Conservation (phyloP, 2,329 filamentous ascomycete species). For the Fusarium tjaetaba region DNA sequence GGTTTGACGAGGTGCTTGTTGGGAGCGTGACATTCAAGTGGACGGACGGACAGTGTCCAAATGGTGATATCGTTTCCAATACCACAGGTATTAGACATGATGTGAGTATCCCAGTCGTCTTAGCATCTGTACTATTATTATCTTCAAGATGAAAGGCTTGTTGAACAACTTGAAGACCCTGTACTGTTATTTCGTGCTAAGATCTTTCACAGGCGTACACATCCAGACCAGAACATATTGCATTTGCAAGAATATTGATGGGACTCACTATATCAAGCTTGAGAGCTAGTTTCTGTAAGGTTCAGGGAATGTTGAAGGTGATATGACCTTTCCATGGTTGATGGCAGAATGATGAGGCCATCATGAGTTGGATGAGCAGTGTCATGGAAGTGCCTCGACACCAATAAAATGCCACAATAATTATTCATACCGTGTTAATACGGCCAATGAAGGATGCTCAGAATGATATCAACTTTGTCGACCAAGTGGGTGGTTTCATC, state of each 20-base stretch:
- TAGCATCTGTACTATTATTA: not conserved
- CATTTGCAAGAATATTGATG: not conserved
- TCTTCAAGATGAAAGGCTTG: not conserved
- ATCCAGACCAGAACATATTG: not conserved
- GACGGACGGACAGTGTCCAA: not conserved
- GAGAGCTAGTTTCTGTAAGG: not conserved
- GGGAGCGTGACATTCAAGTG: not conserved
- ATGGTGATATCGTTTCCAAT: not conserved
- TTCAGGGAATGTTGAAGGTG: not conserved
- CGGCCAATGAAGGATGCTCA: not conserved
- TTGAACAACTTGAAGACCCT: no score
- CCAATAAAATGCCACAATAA: not conserved
- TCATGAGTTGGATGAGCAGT: conserved; percentile 5
- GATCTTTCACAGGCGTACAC: not conserved
- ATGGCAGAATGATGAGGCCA: not conserved
- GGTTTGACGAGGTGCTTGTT: not conserved
- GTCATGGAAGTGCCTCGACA: not conserved
- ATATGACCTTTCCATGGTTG: not conserved
- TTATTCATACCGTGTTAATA: no score
- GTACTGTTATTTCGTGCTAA: not conserved
- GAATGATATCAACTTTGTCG: not conserved
- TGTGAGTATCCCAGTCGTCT: not conserved
- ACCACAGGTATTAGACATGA: no score
- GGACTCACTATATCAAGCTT: not conserved
- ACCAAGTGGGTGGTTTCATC: not conserved